A percentile compares a stretch with the other conserved stretches of the same genome.
phyloP scores from a whole-genome alignment of 169 alveolate genomes.

The Fabrea salina region DNA sequence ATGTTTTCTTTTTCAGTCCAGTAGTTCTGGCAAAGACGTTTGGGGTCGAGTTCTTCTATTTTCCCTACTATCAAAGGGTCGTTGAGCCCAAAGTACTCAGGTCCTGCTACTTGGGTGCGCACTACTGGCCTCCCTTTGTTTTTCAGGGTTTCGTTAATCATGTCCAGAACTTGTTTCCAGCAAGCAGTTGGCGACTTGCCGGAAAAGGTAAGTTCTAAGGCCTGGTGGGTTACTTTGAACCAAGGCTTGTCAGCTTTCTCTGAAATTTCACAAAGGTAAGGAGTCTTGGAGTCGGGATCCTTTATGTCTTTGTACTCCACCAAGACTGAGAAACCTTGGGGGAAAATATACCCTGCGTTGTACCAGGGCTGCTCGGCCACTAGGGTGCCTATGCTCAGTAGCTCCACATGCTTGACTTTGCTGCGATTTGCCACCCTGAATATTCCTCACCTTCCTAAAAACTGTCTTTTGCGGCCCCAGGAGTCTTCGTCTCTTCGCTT shows the following conservation, averaged over 20 bases:
- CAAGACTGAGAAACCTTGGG: background rate
- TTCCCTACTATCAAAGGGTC: conserved; percentile 16
- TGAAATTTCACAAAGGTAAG: background rate
- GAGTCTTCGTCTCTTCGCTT: background rate
- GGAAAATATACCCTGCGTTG: conserved; percentile 32
- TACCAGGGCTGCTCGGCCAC: conserved; percentile 12
- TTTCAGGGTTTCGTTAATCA: background rate
- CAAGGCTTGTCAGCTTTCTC: background rate
- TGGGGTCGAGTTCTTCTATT: conserved; percentile 11
- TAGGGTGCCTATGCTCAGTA: background rate
- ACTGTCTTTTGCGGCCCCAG: conserved; percentile 16
- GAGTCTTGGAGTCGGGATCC: background rate
- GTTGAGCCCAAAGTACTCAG: conserved; percentile 30
- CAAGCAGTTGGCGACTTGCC: conserved; percentile 30
- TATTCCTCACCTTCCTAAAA: conserved; percentile 13
- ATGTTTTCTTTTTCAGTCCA: conserved; percentile 27
- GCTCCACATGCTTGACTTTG: conserved; percentile 19
- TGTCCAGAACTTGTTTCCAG: conserved; percentile 13
- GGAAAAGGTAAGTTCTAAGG: background rate
- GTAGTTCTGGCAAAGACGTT: background rate
- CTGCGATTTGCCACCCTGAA: conserved; percentile 18
- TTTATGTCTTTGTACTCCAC: conserved; percentile 16
- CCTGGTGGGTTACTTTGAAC: background rate
- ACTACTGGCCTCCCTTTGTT: conserved; percentile 3
- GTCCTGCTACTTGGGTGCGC: conserved; percentile 26